phyloP scores from a whole-genome alignment of 2,329 filamentous ascomycete species.

The Venturia asperata region DNA sequence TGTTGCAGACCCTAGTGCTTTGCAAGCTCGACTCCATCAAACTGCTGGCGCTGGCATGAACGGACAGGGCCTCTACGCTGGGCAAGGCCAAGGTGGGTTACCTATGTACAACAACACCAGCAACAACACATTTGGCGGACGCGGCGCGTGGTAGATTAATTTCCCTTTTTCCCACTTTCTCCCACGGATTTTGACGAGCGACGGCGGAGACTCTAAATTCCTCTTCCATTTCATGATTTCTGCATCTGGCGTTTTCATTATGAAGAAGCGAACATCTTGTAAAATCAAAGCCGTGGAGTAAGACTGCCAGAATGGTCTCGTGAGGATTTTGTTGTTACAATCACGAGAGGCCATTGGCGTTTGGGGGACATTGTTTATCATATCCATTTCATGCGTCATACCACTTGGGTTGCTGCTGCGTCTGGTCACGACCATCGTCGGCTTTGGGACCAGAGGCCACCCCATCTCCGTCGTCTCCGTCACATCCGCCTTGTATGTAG shows the following conservation, averaged over 20 bases:
- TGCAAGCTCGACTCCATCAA: constrained; percentile 95
- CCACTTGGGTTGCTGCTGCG: constrained; percentile 4
- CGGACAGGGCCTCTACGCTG: constrained; percentile 83
- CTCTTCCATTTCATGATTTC: constrained; percentile 1
- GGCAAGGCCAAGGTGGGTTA: constrained; percentile 79
- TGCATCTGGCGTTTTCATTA: constrained; percentile 15
- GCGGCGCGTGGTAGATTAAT: constrained; percentile 35
- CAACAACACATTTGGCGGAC: constrained; percentile 39
- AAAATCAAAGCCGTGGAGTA: constrained; percentile 11
- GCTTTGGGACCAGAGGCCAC: constrained; percentile 28
- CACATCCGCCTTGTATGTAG: constrained; percentile 38
- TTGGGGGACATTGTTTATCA: constrained; percentile 7
- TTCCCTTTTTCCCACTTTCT: constrained; percentile 20
- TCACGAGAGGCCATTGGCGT: constrained; percentile 1
- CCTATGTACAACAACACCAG: constrained; percentile 73
- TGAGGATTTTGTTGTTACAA: not conserved
- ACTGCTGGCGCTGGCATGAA: constrained; percentile 70
- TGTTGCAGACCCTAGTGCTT: constrained; percentile 99
- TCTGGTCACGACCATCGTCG: constrained; percentile 11
- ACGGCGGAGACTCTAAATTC: constrained; percentile 9
- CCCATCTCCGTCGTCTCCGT: constrained; percentile 39
- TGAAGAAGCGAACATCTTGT: constrained; percentile 9
- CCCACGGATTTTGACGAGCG: constrained; percentile 15
- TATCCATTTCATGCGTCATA: constrained; percentile 10
- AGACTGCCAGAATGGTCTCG: constrained; percentile 1